Evolutionary conservation across 2,329 filamentous ascomycete genomes (phyloP), one percentile per base, ranked within the genome.

Genomic region (Apiospora pterosperma): DNA sequence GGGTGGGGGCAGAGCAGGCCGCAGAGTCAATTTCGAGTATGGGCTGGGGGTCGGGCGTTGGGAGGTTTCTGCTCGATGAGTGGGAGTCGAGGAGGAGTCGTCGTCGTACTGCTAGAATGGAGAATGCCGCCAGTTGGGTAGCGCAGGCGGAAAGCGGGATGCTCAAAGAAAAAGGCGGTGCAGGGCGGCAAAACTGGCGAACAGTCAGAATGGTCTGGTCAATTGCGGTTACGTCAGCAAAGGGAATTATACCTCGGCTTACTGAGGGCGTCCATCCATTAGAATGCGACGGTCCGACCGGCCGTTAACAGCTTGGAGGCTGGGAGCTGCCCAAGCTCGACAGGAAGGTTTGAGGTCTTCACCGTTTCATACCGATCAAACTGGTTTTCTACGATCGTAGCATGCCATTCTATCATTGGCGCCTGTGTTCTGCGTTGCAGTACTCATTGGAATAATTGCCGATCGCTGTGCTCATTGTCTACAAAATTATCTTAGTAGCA

Each of bases 161-260:
- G 38, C 11, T 63, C 42, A 59, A 55, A 64, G 59, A 64, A 64
- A 64, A 44, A 55, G 63, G 63, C 63, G 63, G 63, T 61, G 14
- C 12, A 23, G 5, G 12, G 12, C 14, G 58, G 63, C 63, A 64
- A 14, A 61, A 61, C 16, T 48, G 14, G 23, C 10, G 11, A 25
- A 11, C 16, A n/a, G 44, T 8, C n/a, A 16, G 19, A 55, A 48
- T 48, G 23, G 12, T 16, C 28, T 16, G 42, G 42, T 5, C 28
- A 34, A n/a, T 34, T 34, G 14, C 48, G 21, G 48, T 55, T 55
- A 55, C 48, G 48, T 55, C 48, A 55, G 48, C 48, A 55, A 21
- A 21, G 8, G 28, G 16, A 55, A 34, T 28, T 31, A 7, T 34
- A 34, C 48, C 48, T 55, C 48, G 48, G 48, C 48, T n/a, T 55